Base-by-base conservation (phyloP, 345 rosid genomes). In the Anacardium occidentale region DNA sequence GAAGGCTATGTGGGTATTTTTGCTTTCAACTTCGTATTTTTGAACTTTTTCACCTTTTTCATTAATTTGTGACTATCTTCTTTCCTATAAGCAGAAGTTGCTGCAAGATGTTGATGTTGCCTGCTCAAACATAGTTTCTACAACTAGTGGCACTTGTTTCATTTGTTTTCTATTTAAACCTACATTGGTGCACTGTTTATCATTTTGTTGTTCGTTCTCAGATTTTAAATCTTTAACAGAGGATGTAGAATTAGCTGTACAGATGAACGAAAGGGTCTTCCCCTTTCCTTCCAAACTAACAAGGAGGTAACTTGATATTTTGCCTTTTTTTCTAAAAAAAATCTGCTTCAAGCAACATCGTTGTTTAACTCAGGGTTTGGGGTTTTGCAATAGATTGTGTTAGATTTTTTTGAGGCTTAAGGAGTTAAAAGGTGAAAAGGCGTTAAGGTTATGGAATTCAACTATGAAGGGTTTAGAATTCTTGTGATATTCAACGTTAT, bases 261-360 rank as follows among this genome's bases (percentile, higher is more conserved):
- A 89, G 79, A 90, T 92, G 97, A 79, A 78, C 45, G 87, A 73
- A 29, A 88, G 62, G 98, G 96, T 74, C 97, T 95, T 78, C 99
- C 99, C 3, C 72, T 84, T 69, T 77, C 92, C 2, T 95, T 95
- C 77, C 79, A 79, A 66, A 85, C 96, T 8, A 92, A 74, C 53
- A 92, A 89, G 76, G 83, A 80, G 87, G 98, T 90, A 73, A 66
- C 52, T 26, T 76, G 17, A 34, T 20, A 24, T 12, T 58, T 72
- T 51, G n/a, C 7, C 1, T 37, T 37, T 37, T 7, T 37, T 37
- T 37, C 40, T 5, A 3, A 34, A 34, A 29, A 15, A 40, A 29
- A 21, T n/a, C n/a, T 6, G 22, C 53, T 65, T 20, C 24, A 34
- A 40, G 68, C 57, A 12, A 32, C 15, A 20, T 9, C 14, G 32